Evolutionary conservation across 2,329 filamentous ascomycete genomes (phyloP).

Genomic region (Aaosphaeria pasadenensis): DNA sequence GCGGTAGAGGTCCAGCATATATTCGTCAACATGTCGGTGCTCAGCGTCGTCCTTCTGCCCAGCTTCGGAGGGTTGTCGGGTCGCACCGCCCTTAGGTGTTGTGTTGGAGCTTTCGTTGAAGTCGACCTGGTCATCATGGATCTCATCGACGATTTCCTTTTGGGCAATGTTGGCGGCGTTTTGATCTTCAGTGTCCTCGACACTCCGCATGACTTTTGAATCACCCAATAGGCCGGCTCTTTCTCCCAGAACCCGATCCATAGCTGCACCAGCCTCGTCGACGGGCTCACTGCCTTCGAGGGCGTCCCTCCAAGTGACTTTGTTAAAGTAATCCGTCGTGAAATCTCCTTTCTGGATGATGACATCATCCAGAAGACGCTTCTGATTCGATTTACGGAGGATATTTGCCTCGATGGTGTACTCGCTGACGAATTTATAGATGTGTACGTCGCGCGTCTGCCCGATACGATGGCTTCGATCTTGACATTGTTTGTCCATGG

Average conservation of each 20-base stretch:
- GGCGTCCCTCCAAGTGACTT: conserved; percentile 66
- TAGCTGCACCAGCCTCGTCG: conserved; percentile 74
- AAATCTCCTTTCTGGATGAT: conserved; percentile 98
- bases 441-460: conserved; percentile 95
- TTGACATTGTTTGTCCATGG: conserved; percentile 99
- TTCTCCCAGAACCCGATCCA: conserved; percentile 78
- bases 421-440: conserved; percentile 67
- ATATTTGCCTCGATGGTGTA: conserved; percentile 96
- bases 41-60: conserved; percentile 14
- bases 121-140: conserved; percentile 43
- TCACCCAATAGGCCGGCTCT: conserved; percentile 55
- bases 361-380: conserved; percentile 95
- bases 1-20: conserved; percentile 28
- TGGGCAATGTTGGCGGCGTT: conserved; percentile 82
- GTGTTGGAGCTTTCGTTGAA: conserved; percentile 26
- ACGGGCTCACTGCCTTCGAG: conserved; percentile 50
- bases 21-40: conserved; percentile 33
- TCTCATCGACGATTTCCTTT: conserved; percentile 72
- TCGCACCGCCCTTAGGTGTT: conserved; percentile 16
- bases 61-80: conserved; percentile 19
- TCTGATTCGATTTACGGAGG: conserved; percentile 91
- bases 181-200: conserved; percentile 90
- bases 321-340: conserved; percentile 93
- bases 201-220: conserved; percentile 75
- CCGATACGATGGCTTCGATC: conserved; percentile 96